Evolutionary conservation across 2,329 filamentous ascomycete species (phyloP).

Genomic region (Penicillium fuscoglaucum): DNA sequence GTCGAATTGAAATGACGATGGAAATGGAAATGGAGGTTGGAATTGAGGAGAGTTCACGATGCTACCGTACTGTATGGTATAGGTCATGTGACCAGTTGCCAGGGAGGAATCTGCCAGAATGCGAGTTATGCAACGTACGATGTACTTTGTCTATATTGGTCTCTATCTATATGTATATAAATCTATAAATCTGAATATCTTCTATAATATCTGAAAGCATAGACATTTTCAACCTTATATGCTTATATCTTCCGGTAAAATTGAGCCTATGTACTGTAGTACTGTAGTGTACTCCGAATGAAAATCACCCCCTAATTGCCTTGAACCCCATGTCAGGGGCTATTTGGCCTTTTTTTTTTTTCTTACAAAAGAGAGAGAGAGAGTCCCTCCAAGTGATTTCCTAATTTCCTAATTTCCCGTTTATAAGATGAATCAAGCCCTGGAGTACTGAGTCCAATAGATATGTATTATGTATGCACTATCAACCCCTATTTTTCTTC

Average conservation of each 20-base stretch:
- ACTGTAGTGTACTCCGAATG: neutral
- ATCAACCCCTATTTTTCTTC: neutral
- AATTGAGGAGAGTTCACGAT: constrained; percentile 4
- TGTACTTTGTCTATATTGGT: neutral
- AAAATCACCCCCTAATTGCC: neutral
- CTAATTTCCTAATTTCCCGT: neutral
- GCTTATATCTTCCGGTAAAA: neutral
- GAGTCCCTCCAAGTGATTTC: neutral
- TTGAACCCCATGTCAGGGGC: constrained; percentile 4
- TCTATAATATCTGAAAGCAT: neutral
- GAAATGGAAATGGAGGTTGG: constrained; percentile 5
- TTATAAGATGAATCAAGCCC: neutral
- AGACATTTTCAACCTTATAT: neutral
- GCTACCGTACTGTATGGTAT: constrained; percentile 8
- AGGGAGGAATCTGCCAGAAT: constrained; percentile 14
- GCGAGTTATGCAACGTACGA: neutral
- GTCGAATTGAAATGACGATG: constrained; percentile 7
- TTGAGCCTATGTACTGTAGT: neutral
- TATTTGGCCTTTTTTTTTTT: neutral
- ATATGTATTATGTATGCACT: neutral
- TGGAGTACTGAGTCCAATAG: neutral
- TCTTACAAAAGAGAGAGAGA: neutral
- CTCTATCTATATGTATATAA: neutral
- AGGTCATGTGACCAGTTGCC: constrained; percentile 13
- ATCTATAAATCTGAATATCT: neutral